Evolutionary conservation across 116 monocot genomes (phyloP), one percentile per base, ranked within the genome.

Genomic region (Phalaenopsis hybrid): DNA sequence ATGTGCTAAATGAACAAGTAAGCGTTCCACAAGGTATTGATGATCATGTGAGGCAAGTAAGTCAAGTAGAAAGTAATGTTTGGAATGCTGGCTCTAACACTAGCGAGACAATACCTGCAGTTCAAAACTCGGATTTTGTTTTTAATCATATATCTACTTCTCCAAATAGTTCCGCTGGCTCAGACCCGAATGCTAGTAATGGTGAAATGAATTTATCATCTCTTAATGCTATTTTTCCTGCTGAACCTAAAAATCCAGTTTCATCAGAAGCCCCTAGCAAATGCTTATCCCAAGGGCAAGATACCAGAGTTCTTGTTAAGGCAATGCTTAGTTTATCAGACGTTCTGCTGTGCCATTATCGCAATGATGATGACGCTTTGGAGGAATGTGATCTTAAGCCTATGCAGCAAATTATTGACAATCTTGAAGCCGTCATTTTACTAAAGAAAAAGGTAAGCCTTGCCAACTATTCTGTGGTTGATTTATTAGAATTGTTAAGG

Each of bases 311-410:
- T 41, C 81, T 93, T 82, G 83, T 93, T 79, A 82, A 90, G 81
- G 82, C 80, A 78, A 86, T 96, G 48, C 80, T 84, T 82, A 80
- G 79, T 86, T 79, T 89, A 79, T 96, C 96, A 31, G 82, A 87
- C 75, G 51, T 84, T 74, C 86, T 92, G 58, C 72, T 86, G 57
- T 80, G 79, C 77, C 78, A 78, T 5, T 77, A 65, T 68, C 79
- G 9, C 57, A 70, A n/a, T 81, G 78, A 81, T 45, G 79, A 69
- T 73, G 59, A 46, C 75, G 75, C 83, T 12, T 79, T 88, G 75
- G 80, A 84, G 65, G 85, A 85, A 75, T 76, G 82, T 59, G 90
- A 92, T 57, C 33, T 74, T 44, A 52, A 85, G 44, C 81, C 88
- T 82, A 80, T 92, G 23, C 37, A 83, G 25, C 80, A 78, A 50